Evolutionary conservation across 2,329 filamentous ascomycete genomes (phyloP), one percentile per base, ranked within the genome.

Genomic region (Periconia sp.): DNA sequence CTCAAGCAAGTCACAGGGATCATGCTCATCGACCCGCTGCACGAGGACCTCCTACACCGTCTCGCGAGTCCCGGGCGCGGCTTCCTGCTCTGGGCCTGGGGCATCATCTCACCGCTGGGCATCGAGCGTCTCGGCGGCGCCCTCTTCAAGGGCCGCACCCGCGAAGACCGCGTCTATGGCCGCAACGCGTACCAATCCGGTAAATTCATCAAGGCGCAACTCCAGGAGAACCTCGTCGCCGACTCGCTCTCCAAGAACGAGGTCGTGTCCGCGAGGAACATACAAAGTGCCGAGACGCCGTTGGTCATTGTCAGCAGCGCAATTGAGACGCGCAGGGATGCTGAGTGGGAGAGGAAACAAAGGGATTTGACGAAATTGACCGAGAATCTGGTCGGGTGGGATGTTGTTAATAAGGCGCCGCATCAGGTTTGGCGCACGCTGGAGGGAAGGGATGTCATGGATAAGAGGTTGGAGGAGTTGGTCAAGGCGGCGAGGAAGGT

Each of bases 221-320:
- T 99, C 52, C 94, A 99, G 75, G 94, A 99, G 77, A 93, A 88
- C 60, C 81, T 97, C 1, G 91, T 97, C 31, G 92, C 92, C 0
- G 84, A 87, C 60, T 91, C 90, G 1, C 85, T 97, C 61, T 91
- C 91, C 14, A 88, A 87, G 72, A 90, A 90, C 33, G 94, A 99
- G 66, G 86, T 96, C 17, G 79, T 82, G 43, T 89, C 87, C 54
- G 91, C 91, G 53, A 81, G 89, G 19, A 86, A 87, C 45, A 94
- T 97, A 49, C 91, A 96, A 74, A 82, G 83, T 53, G 80, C 81
- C n/a, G 80, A 89, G 53, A 90, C 89, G 14, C 88, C 91, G 7
- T 76, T 97, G 40, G 87, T 87, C 1, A 78, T 99, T 20, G 83
- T 97, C 52, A 96, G 90, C 70, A 96, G 91, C 1, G 93, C 91